These are phyloP conservation scores for Hamigera avellanea DNA, from an alignment of 495 filamentous ascomycete genomes.

Conservation along the genomic window DNA sequence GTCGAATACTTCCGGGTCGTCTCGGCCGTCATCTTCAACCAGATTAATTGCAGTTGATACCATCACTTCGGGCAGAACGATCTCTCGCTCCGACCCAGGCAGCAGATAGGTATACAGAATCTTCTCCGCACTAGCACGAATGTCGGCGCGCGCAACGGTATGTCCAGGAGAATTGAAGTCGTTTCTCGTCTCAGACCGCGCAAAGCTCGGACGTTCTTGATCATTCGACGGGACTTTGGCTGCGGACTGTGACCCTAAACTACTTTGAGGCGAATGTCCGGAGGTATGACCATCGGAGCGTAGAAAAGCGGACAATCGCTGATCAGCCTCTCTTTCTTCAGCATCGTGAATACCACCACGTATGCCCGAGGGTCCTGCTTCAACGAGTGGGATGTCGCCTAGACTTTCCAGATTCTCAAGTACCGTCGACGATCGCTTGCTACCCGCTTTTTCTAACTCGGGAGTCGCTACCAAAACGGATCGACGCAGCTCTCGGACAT, in stretches of 20 bases:
- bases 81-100: constrained; percentile 87
- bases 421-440: constrained; percentile 71
- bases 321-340: constrained; percentile 58
- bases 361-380: constrained; percentile 32
- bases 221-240: constrained; percentile 31
- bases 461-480: constrained; percentile 90
- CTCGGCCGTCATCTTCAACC: constrained; percentile 80
- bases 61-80: constrained; percentile 80
- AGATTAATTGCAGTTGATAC: constrained; percentile 65
- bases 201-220: constrained; percentile 56
- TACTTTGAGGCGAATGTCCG: constrained; percentile 59
- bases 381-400: constrained; percentile 39
- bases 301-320: constrained; percentile 79
- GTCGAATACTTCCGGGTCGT: constrained; percentile 96
- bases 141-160: constrained; percentile 73
- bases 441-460: constrained; percentile 69
- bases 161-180: constrained; percentile 69
- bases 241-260: constrained; percentile 42
- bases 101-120: constrained; percentile 94
- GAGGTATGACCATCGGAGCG: constrained; percentile 53
- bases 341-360: constrained; percentile 25
- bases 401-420: constrained; percentile 63
- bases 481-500: constrained; percentile 86
- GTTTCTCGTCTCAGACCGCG: constrained; percentile 42
- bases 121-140: constrained; percentile 89